phyloP scores from a whole-genome alignment of 768 basidiomycete species.

The Pleurotus salmoneostramineus region DNA sequence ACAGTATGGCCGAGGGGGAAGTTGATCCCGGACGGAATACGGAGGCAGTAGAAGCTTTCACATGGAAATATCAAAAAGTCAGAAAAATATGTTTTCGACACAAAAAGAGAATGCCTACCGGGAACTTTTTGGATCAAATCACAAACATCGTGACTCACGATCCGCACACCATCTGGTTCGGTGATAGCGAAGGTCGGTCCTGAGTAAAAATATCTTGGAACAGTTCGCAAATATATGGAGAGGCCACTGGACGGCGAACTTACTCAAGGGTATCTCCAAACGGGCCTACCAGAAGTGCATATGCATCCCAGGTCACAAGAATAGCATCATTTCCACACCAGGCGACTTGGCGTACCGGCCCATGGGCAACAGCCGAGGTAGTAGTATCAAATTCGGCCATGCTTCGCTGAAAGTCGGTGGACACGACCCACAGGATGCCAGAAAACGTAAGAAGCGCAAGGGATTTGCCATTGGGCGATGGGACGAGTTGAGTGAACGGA shows the following conservation, averaged over 20 bases:
- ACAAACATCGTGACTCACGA: conserved; percentile 73
- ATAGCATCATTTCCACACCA: conserved; percentile 99
- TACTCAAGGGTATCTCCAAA: conserved; percentile 84
- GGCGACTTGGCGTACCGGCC: conserved; percentile 65
- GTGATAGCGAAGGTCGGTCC: conserved; percentile 76
- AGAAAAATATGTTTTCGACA: not conserved
- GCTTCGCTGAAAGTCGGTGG: conserved; percentile 85
- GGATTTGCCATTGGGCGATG: conserved; percentile 93
- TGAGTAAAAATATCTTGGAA: conserved; percentile 69
- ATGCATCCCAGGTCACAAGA: conserved; percentile 74
- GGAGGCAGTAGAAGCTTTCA: conserved; percentile 66
- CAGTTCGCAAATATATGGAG: conserved; percentile 9
- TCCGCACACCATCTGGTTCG: conserved; percentile 87
- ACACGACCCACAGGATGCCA: conserved; percentile 88
- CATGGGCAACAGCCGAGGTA: conserved; percentile 48
- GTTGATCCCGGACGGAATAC: conserved; percentile 93
- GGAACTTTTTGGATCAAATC: conserved; percentile 96
- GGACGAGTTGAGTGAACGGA: conserved; percentile 82
- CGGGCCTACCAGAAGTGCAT: conserved; percentile 87
- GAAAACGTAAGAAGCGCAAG: conserved; percentile 76
- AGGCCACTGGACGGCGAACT: conserved; percentile 21
- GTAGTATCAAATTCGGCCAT: conserved; percentile 84
- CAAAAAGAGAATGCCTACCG: conserved; percentile 36
- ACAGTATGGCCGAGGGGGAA: conserved; percentile 86
- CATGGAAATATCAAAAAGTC: not conserved